phyloP scores from a whole-genome alignment of 2,329 filamentous ascomycete species.

The Colletotrichum nymphaeae region DNA sequence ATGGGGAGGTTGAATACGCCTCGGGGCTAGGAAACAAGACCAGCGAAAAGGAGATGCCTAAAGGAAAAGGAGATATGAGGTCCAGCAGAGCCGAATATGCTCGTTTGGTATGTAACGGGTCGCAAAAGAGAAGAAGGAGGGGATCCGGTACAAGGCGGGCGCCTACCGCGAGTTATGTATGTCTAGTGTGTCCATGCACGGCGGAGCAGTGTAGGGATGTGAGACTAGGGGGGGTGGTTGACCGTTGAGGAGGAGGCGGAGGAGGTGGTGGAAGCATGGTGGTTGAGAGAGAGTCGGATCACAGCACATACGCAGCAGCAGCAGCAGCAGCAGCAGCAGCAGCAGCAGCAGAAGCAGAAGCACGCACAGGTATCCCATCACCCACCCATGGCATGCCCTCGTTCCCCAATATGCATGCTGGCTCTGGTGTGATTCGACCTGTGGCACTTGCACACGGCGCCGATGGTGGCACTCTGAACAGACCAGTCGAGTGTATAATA shows the following conservation, averaged over 20 bases:
- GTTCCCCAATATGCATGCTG: conserved; percentile 29
- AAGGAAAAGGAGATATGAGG: conserved; percentile 35
- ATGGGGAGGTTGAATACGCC: not conserved
- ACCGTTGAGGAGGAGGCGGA: too few relatives aligned
- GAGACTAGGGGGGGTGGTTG: not conserved
- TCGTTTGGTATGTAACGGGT: conserved; percentile 48
- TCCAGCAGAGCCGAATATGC: conserved; percentile 46
- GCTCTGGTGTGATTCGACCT: conserved; percentile 34
- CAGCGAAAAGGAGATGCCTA: conserved; percentile 36
- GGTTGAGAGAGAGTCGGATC: conserved; percentile 32
- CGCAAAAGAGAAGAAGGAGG: conserved; percentile 54
- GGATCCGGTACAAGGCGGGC: conserved; percentile 51
- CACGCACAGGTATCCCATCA: conserved; percentile 21
- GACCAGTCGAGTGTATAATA: conserved; percentile 28
- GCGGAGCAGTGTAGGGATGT: conserved; percentile 25
- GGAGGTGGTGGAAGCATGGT: conserved; percentile 12
- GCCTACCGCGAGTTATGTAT: conserved; percentile 63
- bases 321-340: conserved; percentile 8
- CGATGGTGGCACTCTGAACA: conserved; percentile 25
- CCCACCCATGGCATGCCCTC: conserved; percentile 26
- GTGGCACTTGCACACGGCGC: conserved; percentile 28
- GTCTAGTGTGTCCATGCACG: conserved; percentile 35
- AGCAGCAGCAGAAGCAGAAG: not conserved
- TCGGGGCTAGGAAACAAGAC: conserved; percentile 40
- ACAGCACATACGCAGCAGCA: conserved; percentile 31